Conservation (phyloP, 345 rosid genomes). For the Excoecaria agallocha region DNA sequence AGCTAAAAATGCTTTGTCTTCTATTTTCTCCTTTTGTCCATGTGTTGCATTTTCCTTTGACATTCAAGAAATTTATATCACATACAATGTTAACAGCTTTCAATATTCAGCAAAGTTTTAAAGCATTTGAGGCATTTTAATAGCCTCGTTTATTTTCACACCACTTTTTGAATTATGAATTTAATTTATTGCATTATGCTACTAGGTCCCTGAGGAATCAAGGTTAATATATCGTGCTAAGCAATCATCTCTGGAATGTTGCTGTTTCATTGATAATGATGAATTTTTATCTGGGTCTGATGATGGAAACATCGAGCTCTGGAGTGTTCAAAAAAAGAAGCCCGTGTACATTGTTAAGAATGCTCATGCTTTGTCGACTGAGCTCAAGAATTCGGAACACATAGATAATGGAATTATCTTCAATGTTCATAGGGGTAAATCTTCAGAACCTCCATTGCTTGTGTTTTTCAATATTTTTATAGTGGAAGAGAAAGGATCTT, state of each 20-base stretch:
- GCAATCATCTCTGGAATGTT: constrained; percentile 79
- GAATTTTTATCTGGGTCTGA: constrained; percentile 94
- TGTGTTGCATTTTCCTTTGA: background rate
- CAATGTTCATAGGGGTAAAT: constrained; percentile 52
- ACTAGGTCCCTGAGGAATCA: constrained; percentile 73
- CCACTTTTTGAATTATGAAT: constrained; percentile 1
- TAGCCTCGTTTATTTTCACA: background rate
- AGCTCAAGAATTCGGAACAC: constrained; percentile 21
- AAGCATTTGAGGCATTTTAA: background rate
- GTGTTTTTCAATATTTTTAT: background rate
- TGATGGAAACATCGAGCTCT: constrained; percentile 83
- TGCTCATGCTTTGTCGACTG: constrained; percentile 54
- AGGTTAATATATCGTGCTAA: constrained; percentile 79
- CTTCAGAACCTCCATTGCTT: background rate
- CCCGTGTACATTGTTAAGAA: constrained; percentile 67
- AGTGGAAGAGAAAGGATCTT: background rate
- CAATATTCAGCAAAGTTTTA: background rate
- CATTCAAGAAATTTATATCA: background rate
- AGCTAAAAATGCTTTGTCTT: background rate
- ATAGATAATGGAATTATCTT: constrained; percentile 28
- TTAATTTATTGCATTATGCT: constrained; percentile 19
- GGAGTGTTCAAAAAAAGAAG: constrained; percentile 69
- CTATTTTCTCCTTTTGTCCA: background rate
- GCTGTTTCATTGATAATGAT: constrained; percentile 75
- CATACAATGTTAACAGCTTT: background rate